A percentile compares a stretch with the other conserved stretches of the same genome.
These are phyloP conservation scores for Sorghum bicolor DNA, from an alignment of 176 grass and related monocot species.

Conservation along the genomic window Sorghum_bicolor_NCBIv3 NC_012879.2:17570001-17570500, in stretches of 20 bases:
- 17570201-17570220: constrained; percentile 34
- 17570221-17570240: constrained; percentile 24
- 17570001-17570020: constrained; percentile 65
- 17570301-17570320: constrained; percentile 16
- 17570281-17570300: constrained; percentile 37
- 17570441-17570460: too few species aligned
- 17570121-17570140: constrained; percentile 39
- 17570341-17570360: not conserved
- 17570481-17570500: too few species aligned
- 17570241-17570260: constrained; percentile 11
- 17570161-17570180: constrained; percentile 40
- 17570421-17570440: too few species aligned
- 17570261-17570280: constrained; percentile 31
- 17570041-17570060: constrained; percentile 74
- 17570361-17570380: too few species aligned
- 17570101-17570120: constrained; percentile 55
- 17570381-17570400: too few species aligned
- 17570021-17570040: constrained; percentile 89
- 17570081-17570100: constrained; percentile 70
- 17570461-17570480: too few species aligned
- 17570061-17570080: constrained; percentile 41
- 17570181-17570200: constrained; percentile 19
- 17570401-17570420: too few species aligned
- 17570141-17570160: constrained; percentile 35
- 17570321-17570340: constrained; percentile 20